These are phyloP conservation scores for Candida broadrunensis DNA, from an alignment of 805 yeast genomes.

Conservation along the genomic window DNA sequence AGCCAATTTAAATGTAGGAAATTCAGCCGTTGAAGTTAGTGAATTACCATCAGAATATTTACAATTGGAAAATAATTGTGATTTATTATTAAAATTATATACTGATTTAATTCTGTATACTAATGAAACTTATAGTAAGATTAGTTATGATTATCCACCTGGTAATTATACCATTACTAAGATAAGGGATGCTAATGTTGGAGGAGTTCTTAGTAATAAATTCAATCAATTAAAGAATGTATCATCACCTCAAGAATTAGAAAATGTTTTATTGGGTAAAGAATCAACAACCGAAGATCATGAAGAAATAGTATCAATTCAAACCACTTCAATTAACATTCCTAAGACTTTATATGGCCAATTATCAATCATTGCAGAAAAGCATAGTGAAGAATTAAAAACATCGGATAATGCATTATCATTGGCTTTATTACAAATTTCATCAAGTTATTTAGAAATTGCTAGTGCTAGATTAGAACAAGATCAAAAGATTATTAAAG, in stretches of 20 bases:
- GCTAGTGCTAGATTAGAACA: slow-evolving; percentile 69
- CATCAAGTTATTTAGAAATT: slow-evolving; percentile 57
- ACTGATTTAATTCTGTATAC: slow-evolving; percentile 44
- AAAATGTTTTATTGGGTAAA: slow-evolving; percentile 47
- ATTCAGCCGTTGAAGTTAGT: slow-evolving; percentile 55
- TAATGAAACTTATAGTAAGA: slow-evolving; percentile 62
- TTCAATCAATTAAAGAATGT: slow-evolving; percentile 60
- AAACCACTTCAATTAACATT: slow-evolving; percentile 33
- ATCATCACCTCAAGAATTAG: slow-evolving; percentile 65
- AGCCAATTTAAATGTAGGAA: slow-evolving; percentile 21
- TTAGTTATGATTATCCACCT: slow-evolving; percentile 82
- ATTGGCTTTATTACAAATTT: slow-evolving; percentile 50
- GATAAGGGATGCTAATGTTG: slow-evolving; percentile 64
- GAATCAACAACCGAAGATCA: slow-evolving; percentile 10
- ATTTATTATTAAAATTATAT: slow-evolving; percentile 59
- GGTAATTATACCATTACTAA: slow-evolving; percentile 45
- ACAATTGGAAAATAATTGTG: slow-evolving; percentile 64
- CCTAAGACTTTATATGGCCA: slow-evolving; percentile 79
- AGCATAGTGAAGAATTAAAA: slow-evolving; percentile 47
- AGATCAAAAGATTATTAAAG: slow-evolving; percentile 59
- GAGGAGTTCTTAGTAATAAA: slow-evolving; percentile 53
- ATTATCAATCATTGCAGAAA: slow-evolving; percentile 53
- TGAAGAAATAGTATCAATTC: slow-evolving; percentile 20
- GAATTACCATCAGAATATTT: slow-evolving; percentile 75
- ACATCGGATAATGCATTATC: slow-evolving; percentile 48